These are phyloP conservation scores for Phytophthora fragariae DNA, from an alignment of 352 stramenopile species.

Conservation along the genomic window DNA sequence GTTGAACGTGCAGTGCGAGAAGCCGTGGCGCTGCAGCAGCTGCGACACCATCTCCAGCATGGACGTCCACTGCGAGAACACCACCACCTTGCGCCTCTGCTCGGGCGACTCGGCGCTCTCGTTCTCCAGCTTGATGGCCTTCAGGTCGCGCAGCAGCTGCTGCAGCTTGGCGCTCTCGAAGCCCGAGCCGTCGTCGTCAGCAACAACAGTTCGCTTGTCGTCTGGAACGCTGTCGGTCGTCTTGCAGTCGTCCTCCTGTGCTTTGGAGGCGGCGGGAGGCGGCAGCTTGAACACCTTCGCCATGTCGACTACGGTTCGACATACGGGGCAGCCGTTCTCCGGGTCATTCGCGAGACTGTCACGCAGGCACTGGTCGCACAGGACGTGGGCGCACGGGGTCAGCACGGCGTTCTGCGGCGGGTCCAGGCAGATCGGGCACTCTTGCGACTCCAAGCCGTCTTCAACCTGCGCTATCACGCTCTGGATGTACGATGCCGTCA, in stretches of 20 bases:
- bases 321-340: constrained; percentile 80
- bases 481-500: constrained; percentile 69
- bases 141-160: constrained; percentile 72
- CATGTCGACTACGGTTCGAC: constrained; percentile 68
- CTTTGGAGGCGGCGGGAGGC: constrained; percentile 25
- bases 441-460: constrained; percentile 76
- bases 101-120: constrained; percentile 19
- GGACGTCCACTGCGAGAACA: constrained; percentile 92
- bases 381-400: constrained; percentile 85
- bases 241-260: constrained; percentile 3
- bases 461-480: constrained; percentile 84
- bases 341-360: constrained; percentile 66
- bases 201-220: not conserved
- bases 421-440: constrained; percentile 90
- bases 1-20: constrained; percentile 76
- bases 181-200: constrained; percentile 31
- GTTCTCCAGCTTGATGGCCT: constrained; percentile 66
- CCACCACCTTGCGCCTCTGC: constrained; percentile 81
- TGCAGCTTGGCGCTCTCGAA: constrained; percentile 80
- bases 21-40: constrained; percentile 57
- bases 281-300: constrained; percentile 66
- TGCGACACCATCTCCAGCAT: constrained; percentile 88
- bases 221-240: not conserved
- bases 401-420: constrained; percentile 72
- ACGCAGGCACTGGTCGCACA: constrained; percentile 83